These are phyloP conservation scores for Macrotyloma uniflorum DNA, from an alignment of 306 rosid genomes.

Conservation along the genomic window DNA sequence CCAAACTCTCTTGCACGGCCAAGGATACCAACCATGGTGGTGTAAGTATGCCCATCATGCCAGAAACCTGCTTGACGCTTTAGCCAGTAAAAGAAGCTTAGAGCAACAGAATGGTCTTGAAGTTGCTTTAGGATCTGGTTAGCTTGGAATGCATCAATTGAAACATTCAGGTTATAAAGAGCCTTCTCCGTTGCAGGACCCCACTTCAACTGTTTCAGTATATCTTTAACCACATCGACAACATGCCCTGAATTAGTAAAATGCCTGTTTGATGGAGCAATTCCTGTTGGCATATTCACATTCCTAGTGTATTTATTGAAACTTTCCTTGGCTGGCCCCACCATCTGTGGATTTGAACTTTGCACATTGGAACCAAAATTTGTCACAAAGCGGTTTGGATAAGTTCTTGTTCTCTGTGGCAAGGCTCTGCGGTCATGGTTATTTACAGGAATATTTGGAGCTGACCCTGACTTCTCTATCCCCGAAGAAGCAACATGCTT, in stretches of 20 bases:
- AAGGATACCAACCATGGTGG: conserved; percentile 94
- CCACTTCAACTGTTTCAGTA: conserved; percentile 68
- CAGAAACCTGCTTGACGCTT: conserved; percentile 69
- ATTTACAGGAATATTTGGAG: conserved; percentile 44
- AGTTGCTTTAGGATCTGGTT: conserved; percentile 89
- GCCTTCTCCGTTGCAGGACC: conserved; percentile 77
- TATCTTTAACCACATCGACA: conserved; percentile 63
- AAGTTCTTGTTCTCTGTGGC: conserved; percentile 58
- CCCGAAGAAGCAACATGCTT: conserved; percentile 57
- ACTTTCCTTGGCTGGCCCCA: conserved; percentile 44
- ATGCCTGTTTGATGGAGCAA: conserved; percentile 47
- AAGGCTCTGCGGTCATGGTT: conserved; percentile 47
- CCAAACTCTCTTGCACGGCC: conserved; percentile 92
- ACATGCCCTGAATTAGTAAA: conserved; percentile 48
- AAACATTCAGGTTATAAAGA: conserved; percentile 59
- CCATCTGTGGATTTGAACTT: conserved; percentile 45
- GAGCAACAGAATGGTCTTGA: conserved; percentile 77
- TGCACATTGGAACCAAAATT: conserved; percentile 52
- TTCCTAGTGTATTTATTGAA: conserved; percentile 55
- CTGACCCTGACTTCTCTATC: conserved; percentile 45
- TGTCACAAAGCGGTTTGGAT: conserved; percentile 47
- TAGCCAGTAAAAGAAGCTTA: conserved; percentile 81
- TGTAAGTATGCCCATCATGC: conserved; percentile 91
- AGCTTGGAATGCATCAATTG: conserved; percentile 82
- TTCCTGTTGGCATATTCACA: conserved; percentile 50